phyloP scores from a whole-genome alignment of 495 filamentous ascomycete genomes.

The Aspergillus steynii region DNA sequence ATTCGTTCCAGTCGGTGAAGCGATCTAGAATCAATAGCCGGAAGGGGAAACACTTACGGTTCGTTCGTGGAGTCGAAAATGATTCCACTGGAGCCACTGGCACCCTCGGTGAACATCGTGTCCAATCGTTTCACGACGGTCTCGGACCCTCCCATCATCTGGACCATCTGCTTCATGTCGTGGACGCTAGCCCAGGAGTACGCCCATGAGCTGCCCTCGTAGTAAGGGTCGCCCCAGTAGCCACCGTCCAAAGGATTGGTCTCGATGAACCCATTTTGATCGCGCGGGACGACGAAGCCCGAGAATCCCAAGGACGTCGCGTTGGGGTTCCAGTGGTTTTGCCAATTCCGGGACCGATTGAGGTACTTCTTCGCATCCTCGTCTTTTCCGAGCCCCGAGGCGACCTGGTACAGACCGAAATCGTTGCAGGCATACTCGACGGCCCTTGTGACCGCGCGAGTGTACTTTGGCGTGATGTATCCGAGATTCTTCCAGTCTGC shows the following conservation, averaged over 20 bases:
- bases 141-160: constrained; percentile 54
- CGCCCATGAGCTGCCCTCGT: constrained; percentile 66
- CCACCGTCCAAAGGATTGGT: constrained; percentile 58
- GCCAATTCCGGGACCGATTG: constrained; percentile 66
- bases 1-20: background rate
- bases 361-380: constrained; percentile 62
- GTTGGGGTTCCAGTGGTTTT: constrained; percentile 68
- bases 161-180: constrained; percentile 62
- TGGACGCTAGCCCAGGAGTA: constrained; percentile 71
- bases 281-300: constrained; percentile 66
- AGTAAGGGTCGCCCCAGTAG: constrained; percentile 65
- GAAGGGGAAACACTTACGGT: constrained; percentile 39
- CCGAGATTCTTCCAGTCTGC: constrained; percentile 66
- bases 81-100: constrained; percentile 52
- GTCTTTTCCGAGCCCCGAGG: constrained; percentile 51
- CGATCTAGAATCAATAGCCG: background rate
- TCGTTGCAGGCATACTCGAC: constrained; percentile 72
- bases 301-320: constrained; percentile 55
- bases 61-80: constrained; percentile 71
- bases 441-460: constrained; percentile 62
- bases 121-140: constrained; percentile 35
- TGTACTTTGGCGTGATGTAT: constrained; percentile 64
- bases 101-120: constrained; percentile 49
- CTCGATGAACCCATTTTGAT: constrained; percentile 54
- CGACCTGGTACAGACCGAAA: constrained; percentile 57